Evolutionary conservation across 768 basidiomycete genomes (phyloP).

Genomic region (Cystobasidium onofrii): DNA sequence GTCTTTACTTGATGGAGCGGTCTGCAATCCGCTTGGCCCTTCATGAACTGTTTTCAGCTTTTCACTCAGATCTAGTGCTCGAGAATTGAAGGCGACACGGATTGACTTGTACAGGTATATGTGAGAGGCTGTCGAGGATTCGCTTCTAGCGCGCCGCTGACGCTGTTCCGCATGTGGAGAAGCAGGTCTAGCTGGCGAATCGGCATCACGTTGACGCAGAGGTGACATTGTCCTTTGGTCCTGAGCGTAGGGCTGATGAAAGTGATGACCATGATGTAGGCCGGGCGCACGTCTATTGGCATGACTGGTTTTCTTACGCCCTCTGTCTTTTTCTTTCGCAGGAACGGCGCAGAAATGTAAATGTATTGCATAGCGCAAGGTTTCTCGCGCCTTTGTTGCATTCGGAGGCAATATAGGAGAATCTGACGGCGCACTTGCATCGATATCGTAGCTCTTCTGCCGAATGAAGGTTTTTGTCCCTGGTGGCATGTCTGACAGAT

Average conservation of each 20-base stretch:
- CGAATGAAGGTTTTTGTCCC: slow-evolving; percentile 44
- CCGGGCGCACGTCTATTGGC: neutral
- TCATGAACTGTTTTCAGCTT: slow-evolving; percentile 39
- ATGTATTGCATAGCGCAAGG: slow-evolving; percentile 42
- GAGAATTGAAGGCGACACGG: slow-evolving; percentile 44
- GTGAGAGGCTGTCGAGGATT: slow-evolving; percentile 21
- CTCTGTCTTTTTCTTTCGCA: neutral
- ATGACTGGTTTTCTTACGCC: slow-evolving; percentile 11
- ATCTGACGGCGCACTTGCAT: neutral
- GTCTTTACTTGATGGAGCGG: neutral
- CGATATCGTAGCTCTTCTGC: slow-evolving; percentile 41
- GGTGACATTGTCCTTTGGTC: neutral
- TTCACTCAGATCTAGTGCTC: slow-evolving; percentile 40
- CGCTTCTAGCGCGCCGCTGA: neutral
- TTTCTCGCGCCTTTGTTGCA: slow-evolving; percentile 32
- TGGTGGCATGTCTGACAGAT: slow-evolving; percentile 42
- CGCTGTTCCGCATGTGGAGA: neutral
- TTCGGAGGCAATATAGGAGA: neutral
- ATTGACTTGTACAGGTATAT: slow-evolving; percentile 43
- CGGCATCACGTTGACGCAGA: neutral
- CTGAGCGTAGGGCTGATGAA: neutral
- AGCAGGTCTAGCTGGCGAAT: neutral
- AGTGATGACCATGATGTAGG: neutral
- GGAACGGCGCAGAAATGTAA: slow-evolving; percentile 44
- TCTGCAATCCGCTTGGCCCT: slow-evolving; percentile 32